Evolutionary conservation across 2,329 filamentous ascomycete species (phyloP), one percentile per base, ranked within the genome.

Genomic region (Claviceps lovelessii): DNA sequence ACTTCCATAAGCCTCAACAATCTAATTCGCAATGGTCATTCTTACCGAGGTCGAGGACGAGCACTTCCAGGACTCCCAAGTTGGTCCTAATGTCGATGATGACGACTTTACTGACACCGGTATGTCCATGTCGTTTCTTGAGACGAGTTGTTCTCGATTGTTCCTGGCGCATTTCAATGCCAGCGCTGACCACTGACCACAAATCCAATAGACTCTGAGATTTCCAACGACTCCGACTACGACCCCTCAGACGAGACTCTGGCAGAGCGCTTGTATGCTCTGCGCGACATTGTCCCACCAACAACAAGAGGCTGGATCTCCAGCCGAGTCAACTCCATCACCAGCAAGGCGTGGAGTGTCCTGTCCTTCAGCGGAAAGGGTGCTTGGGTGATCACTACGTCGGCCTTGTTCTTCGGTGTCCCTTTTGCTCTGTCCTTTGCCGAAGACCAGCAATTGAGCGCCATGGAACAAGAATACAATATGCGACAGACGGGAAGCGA

Each of bases 391-490:
- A 75, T 98, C 56, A 89, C 85, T 72, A 95, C 90, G 60, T 90
- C 86, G 58, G 89, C 88, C 57, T 80, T 98, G 67, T 76, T 98
- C 68, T 74, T 97, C 60, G 90, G 90, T 63, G 89, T 97, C 52
- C 93, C 93, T 55, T 97, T 90, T 78, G 90, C 90, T 56, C 77
- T 98, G 62, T 91, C 90, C 56, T 91, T 90, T 68, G 84, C 86
- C 60, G 93, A 98, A 77, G 93, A 98, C 77, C 90, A 96, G 78
- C 88, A 95, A 76, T 83, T 95, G 69, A 78, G 91, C 61, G 91
- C 95, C 76, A 94, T 96, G 89, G 93, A 98, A 82, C 84, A 90
- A 72, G 91, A 96, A 76, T 90, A 90, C 81, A 84, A 86, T 71
- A 93, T 95, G 88, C 86, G 93, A 71, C 88, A 95, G 80, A 82